Evolutionary conservation across 306 rosid species (phyloP), one percentile per base, ranked within the genome.

Genomic region (Glycine latifolia): DNA sequence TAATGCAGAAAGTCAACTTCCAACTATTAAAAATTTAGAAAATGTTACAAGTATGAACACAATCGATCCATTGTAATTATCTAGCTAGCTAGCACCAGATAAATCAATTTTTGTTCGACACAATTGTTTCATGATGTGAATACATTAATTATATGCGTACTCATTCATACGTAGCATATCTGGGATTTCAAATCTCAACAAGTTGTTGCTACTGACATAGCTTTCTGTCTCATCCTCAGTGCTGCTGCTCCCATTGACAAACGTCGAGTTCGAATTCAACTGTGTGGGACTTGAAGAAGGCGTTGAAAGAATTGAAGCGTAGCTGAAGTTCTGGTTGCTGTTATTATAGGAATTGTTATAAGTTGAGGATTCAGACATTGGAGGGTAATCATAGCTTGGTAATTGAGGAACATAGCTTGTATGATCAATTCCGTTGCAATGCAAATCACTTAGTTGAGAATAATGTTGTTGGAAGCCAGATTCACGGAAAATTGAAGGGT

Each of bases 201-300:
- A 70, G 82, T 87, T 87, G 80, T 26, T 87, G 80, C 90, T 92
- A 79, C 97, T 91, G 61, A 91, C 90, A 55, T 92, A 88, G 89
- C 95, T 90, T 53, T 91, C 97, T 55, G 89, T 90, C 83, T 94
- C 98, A 43, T 92, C 97, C 80, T 92, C 97, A 0, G 84, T 83
- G 44, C 74, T 65, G 85, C 80, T 75, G 84, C 83, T 75, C 46
- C 87, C 82, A 56, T 83, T 85, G 61, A 88, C 46, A 54, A 79
- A 76, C 1, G 92, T 86, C 0, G 94, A 92, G 69, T 88, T 92
- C 1, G 98, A 92, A 54, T 90, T 90, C 89, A 91, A 59, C 6
- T 85, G 86, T 6, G 84, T 80, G 15, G 94, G 92, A 73, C 96
- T 91, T 12, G 97, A 90, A 1, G 91, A 87, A 47, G 96, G 97